These are phyloP conservation scores for Chalaropsis thielavioides DNA, from an alignment of 2,329 filamentous ascomycete species.

Conservation along the genomic window DNA sequence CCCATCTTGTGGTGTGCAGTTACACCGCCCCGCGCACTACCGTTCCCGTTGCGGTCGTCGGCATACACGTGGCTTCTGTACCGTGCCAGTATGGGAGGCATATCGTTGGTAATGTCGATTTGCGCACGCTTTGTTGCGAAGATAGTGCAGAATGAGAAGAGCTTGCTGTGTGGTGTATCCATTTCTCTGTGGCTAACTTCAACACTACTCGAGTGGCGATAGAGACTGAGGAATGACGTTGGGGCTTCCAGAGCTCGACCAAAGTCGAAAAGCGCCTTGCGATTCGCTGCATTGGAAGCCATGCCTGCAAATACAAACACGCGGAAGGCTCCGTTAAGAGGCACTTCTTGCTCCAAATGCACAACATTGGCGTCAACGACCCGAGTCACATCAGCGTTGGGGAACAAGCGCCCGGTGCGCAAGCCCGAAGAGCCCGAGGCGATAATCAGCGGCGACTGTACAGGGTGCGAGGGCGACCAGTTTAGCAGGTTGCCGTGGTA, in stretches of 20 bases:
- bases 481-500: constrained; percentile 74
- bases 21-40: constrained; percentile 35
- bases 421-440: constrained; percentile 46
- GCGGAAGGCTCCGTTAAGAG: constrained; percentile 75
- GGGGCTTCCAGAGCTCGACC: constrained; percentile 48
- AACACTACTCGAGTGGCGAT: constrained; percentile 45
- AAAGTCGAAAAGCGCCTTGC: constrained; percentile 54
- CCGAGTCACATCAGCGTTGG: constrained; percentile 67
- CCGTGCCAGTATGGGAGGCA: constrained; percentile 55
- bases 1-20: constrained; percentile 78
- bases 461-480: constrained; percentile 61
- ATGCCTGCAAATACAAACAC: constrained; percentile 75
- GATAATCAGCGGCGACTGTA: constrained; percentile 55
- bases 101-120: constrained; percentile 58
- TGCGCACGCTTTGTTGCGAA: constrained; percentile 52
- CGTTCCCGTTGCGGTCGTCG: constrained; percentile 50
- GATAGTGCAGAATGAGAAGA: constrained; percentile 67
- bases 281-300: constrained; percentile 35
- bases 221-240: constrained; percentile 57
- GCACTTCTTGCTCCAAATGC: constrained; percentile 78
- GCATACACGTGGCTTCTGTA: constrained; percentile 77
- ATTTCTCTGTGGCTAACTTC: constrained; percentile 60
- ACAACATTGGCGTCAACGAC: constrained; percentile 82
- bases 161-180: constrained; percentile 70
- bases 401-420: constrained; percentile 59